Conservation (phyloP, 805 yeast genomes). For the Wickerhamomyces subpelliculosus region DNA sequence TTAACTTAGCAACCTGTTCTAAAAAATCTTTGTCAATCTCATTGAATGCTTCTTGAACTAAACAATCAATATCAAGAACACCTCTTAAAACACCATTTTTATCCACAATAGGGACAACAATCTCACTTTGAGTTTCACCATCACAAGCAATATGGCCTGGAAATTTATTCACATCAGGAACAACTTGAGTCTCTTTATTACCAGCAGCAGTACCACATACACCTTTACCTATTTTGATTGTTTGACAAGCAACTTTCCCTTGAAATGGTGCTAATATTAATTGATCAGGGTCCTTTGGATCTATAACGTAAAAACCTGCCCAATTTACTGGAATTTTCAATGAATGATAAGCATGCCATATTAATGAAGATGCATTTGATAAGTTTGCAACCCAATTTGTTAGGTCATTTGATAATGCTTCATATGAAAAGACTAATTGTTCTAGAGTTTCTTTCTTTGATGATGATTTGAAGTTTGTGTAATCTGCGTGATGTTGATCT, state of each 20-base stretch:
- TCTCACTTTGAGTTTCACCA: conserved; percentile 88
- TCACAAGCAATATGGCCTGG: conserved; percentile 98
- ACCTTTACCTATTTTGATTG: conserved; percentile 70
- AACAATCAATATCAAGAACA: conserved; percentile 84
- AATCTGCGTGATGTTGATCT: conserved; percentile 65
- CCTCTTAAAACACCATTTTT: conserved; percentile 44
- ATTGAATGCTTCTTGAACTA: conserved; percentile 58
- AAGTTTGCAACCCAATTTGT: conserved; percentile 85
- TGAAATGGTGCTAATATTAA: conserved; percentile 88
- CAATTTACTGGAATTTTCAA: conserved; percentile 56
- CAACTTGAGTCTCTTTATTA: conserved; percentile 56
- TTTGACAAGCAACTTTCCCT: conserved; percentile 95
- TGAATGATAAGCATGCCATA: conserved; percentile 84
- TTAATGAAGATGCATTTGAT: conserved; percentile 76
- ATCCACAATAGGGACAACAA: conserved; percentile 74
- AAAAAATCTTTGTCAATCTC: conserved; percentile 51
- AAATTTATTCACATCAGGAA: conserved; percentile 65
- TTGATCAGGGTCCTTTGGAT: conserved; percentile 26
- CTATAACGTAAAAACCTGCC: conserved; percentile 81
- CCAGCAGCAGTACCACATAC: conserved; percentile 88
- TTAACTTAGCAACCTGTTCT: conserved; percentile 48
- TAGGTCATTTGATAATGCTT: conserved; percentile 56
- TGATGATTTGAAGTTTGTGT: conserved; percentile 39
- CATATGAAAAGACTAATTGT: conserved; percentile 50
- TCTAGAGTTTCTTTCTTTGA: conserved; percentile 51